Evolutionary conservation across 192 early-diverging fungal species (phyloP), one percentile per base, ranked within the genome.

Genomic region (Coemansia sp.): DNA sequence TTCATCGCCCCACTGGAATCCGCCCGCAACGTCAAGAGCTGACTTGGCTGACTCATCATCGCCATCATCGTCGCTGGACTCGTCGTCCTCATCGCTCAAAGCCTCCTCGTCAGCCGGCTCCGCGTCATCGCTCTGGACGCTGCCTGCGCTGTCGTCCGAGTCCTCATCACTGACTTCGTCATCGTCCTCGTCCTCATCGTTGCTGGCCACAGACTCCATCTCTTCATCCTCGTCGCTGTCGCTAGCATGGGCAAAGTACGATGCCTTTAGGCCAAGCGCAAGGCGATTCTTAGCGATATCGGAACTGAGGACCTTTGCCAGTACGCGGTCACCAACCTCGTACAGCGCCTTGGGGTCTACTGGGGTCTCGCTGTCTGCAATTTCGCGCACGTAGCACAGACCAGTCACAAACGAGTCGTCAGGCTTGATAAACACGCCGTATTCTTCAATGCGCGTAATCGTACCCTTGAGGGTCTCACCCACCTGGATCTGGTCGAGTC

Each of bases 341-440:
- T 95, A 97, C 47, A 97, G 73, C 16, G 72, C 47, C 67, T 88
- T 87, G 15, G 87, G 85, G 27, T 95, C 84, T 43, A 90, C 88
- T 1, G 87, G 87, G 33, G 90, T 86, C n/a, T 84, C 86, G 61
- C 87, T 90, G 80, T 97, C 95, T 3, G 94, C 91, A 62, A 95
- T 89, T 85, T 96, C 89, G 38, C 90, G 89, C 27, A 85, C 88
- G 73, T 96, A 94, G 75, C 95, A 97, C 38, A 97, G 86, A 64
- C 95, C 95, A 50, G 86, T 90, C 27, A 96, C 73, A 64, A 83
- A 80, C 70, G 86, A 87, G 69, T 93, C 87, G 43, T 95, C 88
- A 13, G 95, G 85, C 74, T 90, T 88, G 67, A 97, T 90, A 71
- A 96, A 92, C 24, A 95, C 88, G 36, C 94, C 95, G 77, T 90